Conservation (phyloP, 176 grass and related monocot genomes). For the Miscanthus lutarioriparius region DNA sequence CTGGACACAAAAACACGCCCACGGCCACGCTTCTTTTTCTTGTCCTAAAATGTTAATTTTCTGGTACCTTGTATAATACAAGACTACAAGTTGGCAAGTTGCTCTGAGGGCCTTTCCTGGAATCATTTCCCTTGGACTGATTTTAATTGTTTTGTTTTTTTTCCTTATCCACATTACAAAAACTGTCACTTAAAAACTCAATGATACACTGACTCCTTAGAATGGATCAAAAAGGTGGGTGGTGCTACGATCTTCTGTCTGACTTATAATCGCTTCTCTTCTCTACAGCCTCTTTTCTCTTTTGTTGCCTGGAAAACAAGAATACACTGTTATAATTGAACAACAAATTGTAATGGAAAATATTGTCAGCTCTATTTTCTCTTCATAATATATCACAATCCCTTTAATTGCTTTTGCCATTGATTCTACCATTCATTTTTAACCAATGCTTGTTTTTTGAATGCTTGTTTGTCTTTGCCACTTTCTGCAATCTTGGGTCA, state of each 20-base stretch:
- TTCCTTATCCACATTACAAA: conserved; percentile 26
- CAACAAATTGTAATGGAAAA: not conserved
- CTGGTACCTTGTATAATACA: not conserved
- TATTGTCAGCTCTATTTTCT: not conserved
- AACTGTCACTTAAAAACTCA: not conserved
- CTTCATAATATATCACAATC: not conserved
- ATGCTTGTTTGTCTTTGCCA: not conserved
- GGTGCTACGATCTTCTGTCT: conserved; percentile 62
- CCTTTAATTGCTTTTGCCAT: too few species aligned
- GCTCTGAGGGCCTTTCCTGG: not conserved
- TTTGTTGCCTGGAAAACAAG: conserved; percentile 79
- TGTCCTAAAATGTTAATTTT: not conserved
- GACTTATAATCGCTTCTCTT: conserved; percentile 67
- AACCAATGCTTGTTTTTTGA: not conserved
- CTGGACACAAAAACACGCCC: not conserved
- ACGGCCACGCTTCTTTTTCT: not conserved
- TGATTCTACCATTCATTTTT: not conserved
- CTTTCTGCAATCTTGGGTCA: not conserved
- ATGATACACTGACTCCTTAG: not conserved
- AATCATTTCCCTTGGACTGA: not conserved
- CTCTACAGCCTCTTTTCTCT: conserved; percentile 80
- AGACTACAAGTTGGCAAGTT: not conserved
- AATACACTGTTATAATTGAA: not conserved
- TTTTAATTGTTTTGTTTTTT: not conserved
- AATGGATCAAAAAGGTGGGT: not conserved